Evolutionary conservation across 345 rosid genomes (phyloP), one percentile per base, ranked within the genome.

Genomic region (Alliaria petiolata): DNA sequence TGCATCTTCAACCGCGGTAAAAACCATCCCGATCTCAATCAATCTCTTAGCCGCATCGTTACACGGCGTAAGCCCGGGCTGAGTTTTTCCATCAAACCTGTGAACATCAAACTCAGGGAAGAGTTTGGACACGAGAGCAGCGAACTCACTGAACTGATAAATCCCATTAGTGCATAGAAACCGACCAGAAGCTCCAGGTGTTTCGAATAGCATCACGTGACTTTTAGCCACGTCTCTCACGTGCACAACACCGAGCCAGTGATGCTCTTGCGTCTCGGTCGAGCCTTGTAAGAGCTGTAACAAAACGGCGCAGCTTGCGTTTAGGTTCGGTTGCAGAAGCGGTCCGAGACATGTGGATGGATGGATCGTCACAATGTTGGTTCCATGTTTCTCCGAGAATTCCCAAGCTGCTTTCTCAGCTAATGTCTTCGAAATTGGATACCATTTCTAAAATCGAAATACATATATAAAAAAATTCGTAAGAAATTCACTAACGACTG

Each of bases 391-490:
- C 82, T 81, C 87, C 0, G 86, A 80, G 63, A 78, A 92, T 7
- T 84, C 86, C 96, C 91, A 85, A 33, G 93, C 91, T 0, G 81
- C 86, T 84, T 81, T 87, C 87, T 92, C 98, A 36, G 98, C 95
- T 58, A 85, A 45, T 10, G 95, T 85, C 81, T 90, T 92, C 0
- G 96, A 88, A 19, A 90, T 86, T 0, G 95, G 84, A 74, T 92
- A 90, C 89, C 92, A 86, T 77, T 90, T 90, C 87, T 86, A 83
- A 22, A 76, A 53, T 19, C 15, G 26, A 1, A 55, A 65, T 16
- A 92, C n/a, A n/a, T 14, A 35, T 57, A 52, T 42, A 60, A 25
- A 16, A n/a, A n/a, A n/a, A n/a, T n/a, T n/a, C n/a, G n/a, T n/a
- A n/a, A n/a, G n/a, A n/a, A n/a, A n/a, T n/a, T n/a, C n/a, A n/a